phyloP scores from a whole-genome alignment of 2,329 filamentous ascomycete genomes.

The Xylariaceae sp. region DNA sequence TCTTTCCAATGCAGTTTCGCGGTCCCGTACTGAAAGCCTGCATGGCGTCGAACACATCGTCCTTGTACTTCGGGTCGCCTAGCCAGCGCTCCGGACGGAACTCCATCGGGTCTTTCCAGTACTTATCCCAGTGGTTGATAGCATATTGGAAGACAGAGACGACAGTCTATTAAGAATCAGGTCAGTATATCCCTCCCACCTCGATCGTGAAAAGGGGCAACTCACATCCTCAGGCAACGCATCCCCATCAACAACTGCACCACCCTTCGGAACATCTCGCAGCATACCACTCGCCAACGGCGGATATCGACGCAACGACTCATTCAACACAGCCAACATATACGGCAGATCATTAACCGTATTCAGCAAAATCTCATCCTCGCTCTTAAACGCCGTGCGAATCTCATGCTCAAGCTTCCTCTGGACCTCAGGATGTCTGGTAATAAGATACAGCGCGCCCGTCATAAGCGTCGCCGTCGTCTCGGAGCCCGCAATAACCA shows the following conservation, averaged over 20 bases:
- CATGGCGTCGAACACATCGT: slow-evolving; percentile 33
- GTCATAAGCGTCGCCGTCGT: slow-evolving; percentile 45
- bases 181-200: slow-evolving; percentile 8
- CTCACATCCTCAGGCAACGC: slow-evolving; percentile 28
- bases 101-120: slow-evolving; percentile 35
- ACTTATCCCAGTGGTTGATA: slow-evolving; percentile 31
- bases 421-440: slow-evolving; percentile 34
- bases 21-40: slow-evolving; percentile 37
- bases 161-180: slow-evolving; percentile 27
- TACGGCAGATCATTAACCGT: slow-evolving; percentile 35
- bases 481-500: slow-evolving; percentile 45
- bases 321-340: slow-evolving; percentile 40
- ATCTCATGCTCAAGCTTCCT: slow-evolving; percentile 37
- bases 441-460: slow-evolving; percentile 37
- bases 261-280: slow-evolving; percentile 26
- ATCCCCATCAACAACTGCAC: slow-evolving; percentile 24
- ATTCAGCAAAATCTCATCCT: slow-evolving; percentile 37
- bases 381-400: slow-evolving; percentile 33
- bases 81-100: slow-evolving; percentile 41
- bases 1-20: slow-evolving; percentile 38
- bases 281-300: slow-evolving; percentile 27
- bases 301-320: slow-evolving; percentile 41
- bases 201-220: background rate
- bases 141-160: slow-evolving; percentile 37
- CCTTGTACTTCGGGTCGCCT: slow-evolving; percentile 27